phyloP scores from a whole-genome alignment of 371 early-diverging fungal species.

The Syncephalis plumigaleata region DNA sequence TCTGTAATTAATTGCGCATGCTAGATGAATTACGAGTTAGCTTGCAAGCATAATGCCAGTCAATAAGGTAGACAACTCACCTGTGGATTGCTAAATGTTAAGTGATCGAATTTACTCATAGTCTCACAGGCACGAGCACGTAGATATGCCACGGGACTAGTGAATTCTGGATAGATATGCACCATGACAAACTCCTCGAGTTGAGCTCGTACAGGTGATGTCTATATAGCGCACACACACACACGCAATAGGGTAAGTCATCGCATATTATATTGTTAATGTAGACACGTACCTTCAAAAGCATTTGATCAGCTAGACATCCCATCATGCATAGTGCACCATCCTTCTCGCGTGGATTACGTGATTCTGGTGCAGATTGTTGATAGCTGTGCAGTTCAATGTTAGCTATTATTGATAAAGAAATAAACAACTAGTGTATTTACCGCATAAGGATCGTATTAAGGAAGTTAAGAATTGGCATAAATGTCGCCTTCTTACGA shows the following conservation, averaged over 20 bases:
- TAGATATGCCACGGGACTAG: constrained; percentile 55
- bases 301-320: constrained; percentile 32
- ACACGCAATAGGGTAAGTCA: no score
- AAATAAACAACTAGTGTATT: no score
- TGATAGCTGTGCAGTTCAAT: constrained; percentile 17
- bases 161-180: constrained; percentile 77
- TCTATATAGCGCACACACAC: constrained; percentile 13
- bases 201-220: constrained; percentile 35
- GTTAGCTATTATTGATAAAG: no score
- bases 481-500: constrained; percentile 59
- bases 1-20: no score
- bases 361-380: constrained; percentile 35
- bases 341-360: constrained; percentile 63
- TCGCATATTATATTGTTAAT: no score
- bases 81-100: constrained; percentile 13
- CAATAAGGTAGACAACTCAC: no score
- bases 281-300: constrained; percentile 14
- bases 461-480: constrained; percentile 52
- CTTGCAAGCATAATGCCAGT: no score
- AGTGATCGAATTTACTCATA: constrained; percentile 14
- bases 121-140: constrained; percentile 42
- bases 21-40: no score
- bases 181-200: constrained; percentile 65
- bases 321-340: constrained; percentile 77
- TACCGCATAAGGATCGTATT: constrained; percentile 30